Evolutionary conservation across 2,329 filamentous ascomycete genomes (phyloP).

Genomic region (Fusarium illudens): DNA sequence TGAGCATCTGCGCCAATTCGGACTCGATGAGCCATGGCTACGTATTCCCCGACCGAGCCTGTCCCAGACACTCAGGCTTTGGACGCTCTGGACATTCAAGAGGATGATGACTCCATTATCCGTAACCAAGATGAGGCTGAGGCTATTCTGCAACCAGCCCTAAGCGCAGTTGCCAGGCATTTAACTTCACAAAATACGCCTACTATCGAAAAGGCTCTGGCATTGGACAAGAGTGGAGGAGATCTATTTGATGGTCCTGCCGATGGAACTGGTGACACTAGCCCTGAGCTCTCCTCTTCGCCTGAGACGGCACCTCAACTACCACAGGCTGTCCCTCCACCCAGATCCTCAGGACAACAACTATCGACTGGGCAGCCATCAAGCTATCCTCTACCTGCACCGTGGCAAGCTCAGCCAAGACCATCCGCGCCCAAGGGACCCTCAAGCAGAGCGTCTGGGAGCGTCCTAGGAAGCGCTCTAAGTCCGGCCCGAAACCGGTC

Average conservation of each 20-base stretch:
- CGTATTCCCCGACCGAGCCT: slow-evolving; percentile 9
- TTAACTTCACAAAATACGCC: slow-evolving; percentile 64
- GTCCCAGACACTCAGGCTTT: slow-evolving; percentile 2
- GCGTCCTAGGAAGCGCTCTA: slow-evolving; percentile 56
- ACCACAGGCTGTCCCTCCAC: slow-evolving; percentile 9
- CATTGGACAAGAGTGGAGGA: slow-evolving; percentile 55
- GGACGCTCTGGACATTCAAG: slow-evolving; percentile 21
- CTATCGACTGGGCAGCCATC: slow-evolving; percentile 5
- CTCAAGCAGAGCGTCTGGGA: slow-evolving; percentile 40
- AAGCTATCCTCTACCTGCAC: slow-evolving; percentile 38
- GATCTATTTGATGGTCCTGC: slow-evolving; percentile 39
- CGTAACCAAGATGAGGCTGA: slow-evolving; percentile 64
- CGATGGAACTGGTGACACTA: slow-evolving; percentile 37
- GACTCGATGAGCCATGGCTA: slow-evolving; percentile 17
- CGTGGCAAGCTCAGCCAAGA: slow-evolving; percentile 42
- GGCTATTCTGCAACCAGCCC: slow-evolving; percentile 66
- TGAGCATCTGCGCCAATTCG: not conserved
- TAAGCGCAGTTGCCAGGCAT: slow-evolving; percentile 65
- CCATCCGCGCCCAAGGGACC: slow-evolving; percentile 28
- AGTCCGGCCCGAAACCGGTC: slow-evolving; percentile 59
- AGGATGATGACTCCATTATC: slow-evolving; percentile 38
- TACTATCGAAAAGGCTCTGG: slow-evolving; percentile 65
- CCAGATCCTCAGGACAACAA: slow-evolving; percentile 3
- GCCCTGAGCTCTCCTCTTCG: slow-evolving; percentile 33
- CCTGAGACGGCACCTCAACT: slow-evolving; percentile 22